Conservation (phyloP, 2,329 filamentous ascomycete species). For the Pestalotiopsis sp. region DNA sequence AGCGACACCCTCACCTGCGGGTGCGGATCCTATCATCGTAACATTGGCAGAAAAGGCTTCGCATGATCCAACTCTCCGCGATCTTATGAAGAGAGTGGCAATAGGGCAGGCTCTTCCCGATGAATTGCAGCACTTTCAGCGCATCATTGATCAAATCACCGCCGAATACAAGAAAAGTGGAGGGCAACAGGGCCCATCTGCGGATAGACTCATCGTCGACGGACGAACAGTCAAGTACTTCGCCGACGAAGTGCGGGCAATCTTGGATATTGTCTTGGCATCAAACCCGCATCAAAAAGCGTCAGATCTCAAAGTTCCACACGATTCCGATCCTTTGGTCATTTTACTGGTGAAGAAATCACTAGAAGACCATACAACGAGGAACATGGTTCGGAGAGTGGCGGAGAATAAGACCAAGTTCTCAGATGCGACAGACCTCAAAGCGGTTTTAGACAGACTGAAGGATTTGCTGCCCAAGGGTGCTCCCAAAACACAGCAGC, state of each 20-base stretch:
- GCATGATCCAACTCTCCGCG: conserved; percentile 71
- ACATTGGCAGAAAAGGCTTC: conserved; percentile 76
- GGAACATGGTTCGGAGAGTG: conserved; percentile 56
- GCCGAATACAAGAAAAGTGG: conserved; percentile 56
- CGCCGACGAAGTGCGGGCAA: conserved; percentile 59
- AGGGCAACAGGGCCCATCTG: conserved; percentile 53
- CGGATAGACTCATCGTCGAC: conserved; percentile 57
- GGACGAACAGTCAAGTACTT: conserved; percentile 61
- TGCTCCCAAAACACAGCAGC: conserved; percentile 25
- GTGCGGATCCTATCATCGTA: conserved; percentile 77
- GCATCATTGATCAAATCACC: conserved; percentile 79
- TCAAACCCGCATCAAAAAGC: conserved; percentile 62
- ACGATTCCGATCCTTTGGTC: conserved; percentile 57
- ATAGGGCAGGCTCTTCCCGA: conserved; percentile 71
- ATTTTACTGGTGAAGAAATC: conserved; percentile 60
- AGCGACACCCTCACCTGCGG: conserved; percentile 20
- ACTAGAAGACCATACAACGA: conserved; percentile 52
- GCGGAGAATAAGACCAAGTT: conserved; percentile 53
- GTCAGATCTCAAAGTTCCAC: conserved; percentile 53
- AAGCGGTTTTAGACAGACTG: conserved; percentile 52
- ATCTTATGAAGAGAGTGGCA: conserved; percentile 82
- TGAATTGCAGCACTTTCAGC: conserved; percentile 76
- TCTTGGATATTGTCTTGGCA: conserved; percentile 59
- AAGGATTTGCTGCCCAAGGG: conserved; percentile 44
- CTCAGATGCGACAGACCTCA: conserved; percentile 57